A percentile compares a stretch with the other conserved stretches of the same genome.
Evolutionary conservation across 2,329 filamentous ascomycete genomes (phyloP).

Genomic region (Coniochaeta pulveracea): DNA sequence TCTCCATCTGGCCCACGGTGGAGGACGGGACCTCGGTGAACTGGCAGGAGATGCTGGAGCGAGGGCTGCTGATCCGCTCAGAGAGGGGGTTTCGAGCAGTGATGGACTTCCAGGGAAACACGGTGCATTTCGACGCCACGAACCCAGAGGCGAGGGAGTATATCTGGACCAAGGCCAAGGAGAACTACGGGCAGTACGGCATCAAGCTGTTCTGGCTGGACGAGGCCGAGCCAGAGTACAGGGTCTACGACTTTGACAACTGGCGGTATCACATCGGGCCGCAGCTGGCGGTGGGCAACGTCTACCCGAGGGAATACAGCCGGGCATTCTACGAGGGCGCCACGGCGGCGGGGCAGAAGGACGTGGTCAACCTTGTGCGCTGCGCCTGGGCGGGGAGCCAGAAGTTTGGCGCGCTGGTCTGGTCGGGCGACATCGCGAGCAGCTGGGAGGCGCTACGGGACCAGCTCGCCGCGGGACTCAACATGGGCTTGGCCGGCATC

Average conservation of each 20-base stretch:
- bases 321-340: constrained; percentile 50
- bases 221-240: constrained; percentile 58
- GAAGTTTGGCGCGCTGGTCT: constrained; percentile 53
- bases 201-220: constrained; percentile 59
- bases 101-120: constrained; percentile 48
- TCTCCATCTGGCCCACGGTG: constrained; percentile 59
- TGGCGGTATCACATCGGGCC: constrained; percentile 48
- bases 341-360: constrained; percentile 33
- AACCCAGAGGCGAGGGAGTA: constrained; percentile 46
- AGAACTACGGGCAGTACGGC: constrained; percentile 51
- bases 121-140: constrained; percentile 52
- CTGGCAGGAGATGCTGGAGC: constrained; percentile 49
- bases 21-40: constrained; percentile 48
- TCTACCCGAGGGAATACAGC: constrained; percentile 47
- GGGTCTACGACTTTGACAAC: constrained; percentile 54
- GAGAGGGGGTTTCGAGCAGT: constrained; percentile 47
- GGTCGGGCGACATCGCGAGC: constrained; percentile 56
- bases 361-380: constrained; percentile 41
- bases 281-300: constrained; percentile 41
- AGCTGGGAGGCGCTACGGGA: constrained; percentile 49
- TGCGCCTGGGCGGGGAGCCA: constrained; percentile 45
- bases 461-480: constrained; percentile 51
- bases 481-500: constrained; percentile 53
- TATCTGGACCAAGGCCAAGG: constrained; percentile 46
- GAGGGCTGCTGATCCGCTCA: constrained; percentile 46